Percentiles rank a stretch among this genome's conserved stretches.
These are phyloP conservation scores for Bolboschoenoplectus hybrid DNA, from an alignment of 202 grass and related monocot genomes.

Conservation along the genomic window DNA sequence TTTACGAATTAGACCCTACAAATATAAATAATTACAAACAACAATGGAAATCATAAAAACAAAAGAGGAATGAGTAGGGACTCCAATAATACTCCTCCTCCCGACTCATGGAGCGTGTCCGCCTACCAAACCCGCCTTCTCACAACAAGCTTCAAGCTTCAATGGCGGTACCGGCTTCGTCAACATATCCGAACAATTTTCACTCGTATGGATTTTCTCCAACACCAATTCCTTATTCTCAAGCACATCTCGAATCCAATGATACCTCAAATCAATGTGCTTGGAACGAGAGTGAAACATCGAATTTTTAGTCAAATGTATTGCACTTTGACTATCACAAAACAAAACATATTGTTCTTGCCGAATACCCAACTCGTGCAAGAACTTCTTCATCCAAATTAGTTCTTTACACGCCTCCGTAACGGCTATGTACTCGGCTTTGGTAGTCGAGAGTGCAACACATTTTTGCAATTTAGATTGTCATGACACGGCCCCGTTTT, in stretches of 20 bases:
- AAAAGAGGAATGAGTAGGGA: too few relatives aligned
- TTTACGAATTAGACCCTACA: not conserved
- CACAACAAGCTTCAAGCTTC: not conserved
- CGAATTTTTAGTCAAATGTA: not conserved
- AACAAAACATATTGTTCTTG: not conserved
- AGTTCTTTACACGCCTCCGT: too few relatives aligned
- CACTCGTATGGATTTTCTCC: too few relatives aligned
- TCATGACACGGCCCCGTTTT: not conserved
- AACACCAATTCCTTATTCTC: too few relatives aligned
- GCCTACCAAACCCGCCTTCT: not conserved
- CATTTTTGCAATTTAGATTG: not conserved
- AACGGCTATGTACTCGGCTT: too few relatives aligned
- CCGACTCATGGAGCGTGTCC: not conserved
- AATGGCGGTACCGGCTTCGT: not conserved
- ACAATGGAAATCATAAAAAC: too few relatives aligned
- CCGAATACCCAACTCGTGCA: too few relatives aligned
- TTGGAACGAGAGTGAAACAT: not conserved
- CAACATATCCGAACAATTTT: slow-evolving; percentile 20
- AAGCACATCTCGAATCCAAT: too few relatives aligned
- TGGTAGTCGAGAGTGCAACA: not conserved
- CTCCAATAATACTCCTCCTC: too few relatives aligned
- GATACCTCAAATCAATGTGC: too few relatives aligned
- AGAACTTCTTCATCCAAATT: too few relatives aligned
- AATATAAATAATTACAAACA: too few relatives aligned
- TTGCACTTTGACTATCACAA: slow-evolving; percentile 24